phyloP scores from a whole-genome alignment of 73 alveolate genomes.

The Paramecium pentaurelia region DNA sequence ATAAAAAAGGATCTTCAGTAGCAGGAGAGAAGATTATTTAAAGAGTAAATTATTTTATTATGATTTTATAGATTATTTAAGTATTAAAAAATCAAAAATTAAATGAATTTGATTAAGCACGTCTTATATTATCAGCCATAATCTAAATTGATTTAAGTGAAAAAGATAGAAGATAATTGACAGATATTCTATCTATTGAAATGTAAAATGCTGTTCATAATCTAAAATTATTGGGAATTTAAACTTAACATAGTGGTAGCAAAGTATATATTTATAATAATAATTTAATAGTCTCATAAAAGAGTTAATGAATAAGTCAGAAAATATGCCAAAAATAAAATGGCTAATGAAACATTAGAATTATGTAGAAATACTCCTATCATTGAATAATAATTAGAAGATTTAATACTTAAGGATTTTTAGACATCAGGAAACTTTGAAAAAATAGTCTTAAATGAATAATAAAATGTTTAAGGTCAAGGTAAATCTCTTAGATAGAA shows the following conservation, averaged over 20 bases:
- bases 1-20: constrained; percentile 2
- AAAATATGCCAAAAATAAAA: constrained; percentile 38
- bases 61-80: background rate
- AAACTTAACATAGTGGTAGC: background rate
- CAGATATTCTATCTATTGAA: background rate
- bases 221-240: background rate
- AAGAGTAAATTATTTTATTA: background rate
- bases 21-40: background rate
- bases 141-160: constrained; percentile 11
- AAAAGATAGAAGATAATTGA: constrained; percentile 12
- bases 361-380: constrained; percentile 40
- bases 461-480: background rate
- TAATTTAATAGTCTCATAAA: background rate
- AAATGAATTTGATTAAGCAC: background rate
- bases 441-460: background rate
- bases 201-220: background rate
- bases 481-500: constrained; percentile 26
- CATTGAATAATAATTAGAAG: background rate
- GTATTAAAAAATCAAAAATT: background rate
- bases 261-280: background rate
- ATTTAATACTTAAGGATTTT: background rate
- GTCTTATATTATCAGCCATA: background rate
- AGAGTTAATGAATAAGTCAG: constrained; percentile 28
- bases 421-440: background rate
- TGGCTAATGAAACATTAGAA: constrained; percentile 42